Evolutionary conservation across 345 rosid genomes (phyloP).

Genomic region (Brassica carinata): DNA sequence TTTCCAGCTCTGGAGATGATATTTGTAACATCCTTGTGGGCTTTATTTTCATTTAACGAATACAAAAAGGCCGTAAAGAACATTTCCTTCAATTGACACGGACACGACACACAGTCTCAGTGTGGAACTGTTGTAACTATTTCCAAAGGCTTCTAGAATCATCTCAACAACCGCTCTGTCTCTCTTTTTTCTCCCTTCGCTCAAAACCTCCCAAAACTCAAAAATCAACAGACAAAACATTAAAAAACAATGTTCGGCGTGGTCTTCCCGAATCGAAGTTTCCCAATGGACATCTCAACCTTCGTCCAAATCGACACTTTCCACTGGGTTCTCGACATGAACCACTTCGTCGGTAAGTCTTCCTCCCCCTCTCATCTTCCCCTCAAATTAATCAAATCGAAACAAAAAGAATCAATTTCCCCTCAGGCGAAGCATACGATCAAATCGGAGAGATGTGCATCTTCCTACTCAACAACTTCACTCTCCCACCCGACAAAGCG

Average conservation of each 20-base stretch:
- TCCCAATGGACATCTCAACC: constrained; percentile 87
- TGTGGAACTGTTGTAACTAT: too few relatives aligned
- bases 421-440: constrained; percentile 79
- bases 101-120: too few relatives aligned
- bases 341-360: constrained; percentile 76
- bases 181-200: neutral
- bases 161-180: neutral
- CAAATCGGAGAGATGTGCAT: constrained; percentile 82
- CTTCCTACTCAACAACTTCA: constrained; percentile 74
- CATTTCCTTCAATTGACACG: too few relatives aligned
- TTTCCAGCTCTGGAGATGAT: too few relatives aligned
- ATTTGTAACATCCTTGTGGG: too few relatives aligned
- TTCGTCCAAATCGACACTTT: constrained; percentile 87
- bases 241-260: constrained; percentile 70
- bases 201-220: too few relatives aligned
- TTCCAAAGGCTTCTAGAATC: constrained; percentile 18
- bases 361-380: neutral
- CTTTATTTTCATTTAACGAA: too few relatives aligned
- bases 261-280: constrained; percentile 93
- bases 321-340: constrained; percentile 98
- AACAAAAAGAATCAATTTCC: too few relatives aligned
- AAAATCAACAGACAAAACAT: neutral
- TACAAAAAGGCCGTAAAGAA: too few relatives aligned
- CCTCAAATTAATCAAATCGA: too few relatives aligned
- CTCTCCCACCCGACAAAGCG: constrained; percentile 87